Base-by-base conservation (phyloP, 2,329 filamentous ascomycete genomes). In the Phyllosticta citrichinensis region DNA sequence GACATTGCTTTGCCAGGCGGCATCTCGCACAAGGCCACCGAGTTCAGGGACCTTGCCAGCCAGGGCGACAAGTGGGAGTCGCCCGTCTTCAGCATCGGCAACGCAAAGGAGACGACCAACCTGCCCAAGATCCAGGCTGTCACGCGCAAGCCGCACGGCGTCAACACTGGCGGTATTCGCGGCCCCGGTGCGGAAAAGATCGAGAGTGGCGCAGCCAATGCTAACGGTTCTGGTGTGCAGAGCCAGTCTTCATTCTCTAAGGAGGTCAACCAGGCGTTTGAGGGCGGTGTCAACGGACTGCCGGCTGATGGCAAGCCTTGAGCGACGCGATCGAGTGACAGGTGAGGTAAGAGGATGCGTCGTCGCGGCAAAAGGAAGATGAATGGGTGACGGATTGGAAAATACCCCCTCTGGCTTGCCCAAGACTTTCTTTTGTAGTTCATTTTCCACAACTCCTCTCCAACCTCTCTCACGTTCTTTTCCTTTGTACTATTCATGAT, bases 61-160 rank as follows among this genome's bases (percentile, higher is more conserved):
- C 91, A 94, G 83, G 94, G 94, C 58, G 89, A 96, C 61, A 87
- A 86, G 74, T 99, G 94, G 94, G 88, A 96, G 80, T 95, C 89
- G 63, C 91, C 93, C 10, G 85, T 99, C 69, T 99, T 99, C 79
- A 87, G 85, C 63, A 87, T 97, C 67, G 93, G 94, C 55, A 82
- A 78, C 52, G 91, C 92, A 11, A 79, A 83, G 60, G 86, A 87
- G 75, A 91, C 89, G 52, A 81, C 76, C 24, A 83, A 88, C 68
- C 81, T 97, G 52, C 91, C 92, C 1, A 71, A 76, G 64, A 71
- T 80, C 47, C 72, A 74, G 1, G 66, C 77, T 47, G 75, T 87
- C 58, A 79, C 74, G 40, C 83, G 85, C 69, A 88, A 88, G 76
- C 76, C 81, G 20, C 83, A 84, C 68, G 72, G 73, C 47, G 76